Evolutionary conservation across 352 stramenopile species (phyloP).

Genomic region (Globisporangium yorkense): DNA sequence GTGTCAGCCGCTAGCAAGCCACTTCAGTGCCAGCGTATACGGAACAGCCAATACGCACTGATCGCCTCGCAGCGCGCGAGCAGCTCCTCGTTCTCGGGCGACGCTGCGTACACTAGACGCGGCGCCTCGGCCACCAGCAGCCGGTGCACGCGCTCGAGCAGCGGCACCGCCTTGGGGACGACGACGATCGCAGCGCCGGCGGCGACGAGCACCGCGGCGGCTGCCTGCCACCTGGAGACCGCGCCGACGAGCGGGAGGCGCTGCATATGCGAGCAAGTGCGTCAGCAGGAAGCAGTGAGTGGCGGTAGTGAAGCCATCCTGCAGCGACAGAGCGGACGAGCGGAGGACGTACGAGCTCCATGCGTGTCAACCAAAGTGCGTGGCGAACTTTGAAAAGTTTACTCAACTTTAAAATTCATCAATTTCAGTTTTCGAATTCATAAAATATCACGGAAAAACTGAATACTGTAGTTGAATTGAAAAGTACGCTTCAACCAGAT

Average conservation of each 20-base stretch:
- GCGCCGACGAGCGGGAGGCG: background rate
- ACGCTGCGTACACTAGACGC: slow-evolving; percentile 30
- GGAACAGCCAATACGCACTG: slow-evolving; percentile 16
- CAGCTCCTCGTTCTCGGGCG: slow-evolving; percentile 27
- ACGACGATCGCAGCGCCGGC: slow-evolving; percentile 3
- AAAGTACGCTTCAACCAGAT: too few species aligned
- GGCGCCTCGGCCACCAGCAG: slow-evolving; percentile 28
- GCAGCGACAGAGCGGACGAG: background rate
- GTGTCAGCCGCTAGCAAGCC: too few species aligned
- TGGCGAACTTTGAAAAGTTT: too few species aligned
- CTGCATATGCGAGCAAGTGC: background rate
- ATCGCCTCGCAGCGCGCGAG: slow-evolving; percentile 33
- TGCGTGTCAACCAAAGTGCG: background rate
- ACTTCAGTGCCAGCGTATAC: too few species aligned
- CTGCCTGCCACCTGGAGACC: slow-evolving; percentile 8
- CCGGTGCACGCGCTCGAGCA: slow-evolving; percentile 18
- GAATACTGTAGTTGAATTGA: too few species aligned
- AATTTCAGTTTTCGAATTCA: too few species aligned
- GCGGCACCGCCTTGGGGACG: background rate
- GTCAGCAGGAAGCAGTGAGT: too few species aligned
- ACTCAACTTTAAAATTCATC: too few species aligned
- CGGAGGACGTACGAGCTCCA: background rate
- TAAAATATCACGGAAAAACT: too few species aligned
- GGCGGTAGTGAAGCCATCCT: too few species aligned
- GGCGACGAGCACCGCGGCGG: slow-evolving; percentile 11